These are phyloP conservation scores for Suillus variegatus DNA, from an alignment of 768 basidiomycete genomes.

Conservation along the genomic window DNA sequence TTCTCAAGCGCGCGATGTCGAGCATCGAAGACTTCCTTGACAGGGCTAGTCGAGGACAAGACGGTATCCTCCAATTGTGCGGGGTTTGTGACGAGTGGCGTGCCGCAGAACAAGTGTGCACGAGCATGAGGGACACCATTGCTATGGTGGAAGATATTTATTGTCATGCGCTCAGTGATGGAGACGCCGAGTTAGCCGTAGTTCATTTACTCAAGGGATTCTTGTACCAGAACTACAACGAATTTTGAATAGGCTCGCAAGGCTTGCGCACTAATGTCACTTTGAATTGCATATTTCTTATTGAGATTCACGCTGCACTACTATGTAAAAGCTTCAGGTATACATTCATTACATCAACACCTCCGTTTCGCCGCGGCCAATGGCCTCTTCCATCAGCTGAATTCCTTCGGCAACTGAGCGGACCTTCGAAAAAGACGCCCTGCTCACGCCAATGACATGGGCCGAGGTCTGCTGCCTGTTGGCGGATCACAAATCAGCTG, in stretches of 20 bases:
- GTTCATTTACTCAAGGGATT: neutral
- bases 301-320: too few relatives aligned
- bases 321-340: too few relatives aligned
- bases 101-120: neutral
- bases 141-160: neutral
- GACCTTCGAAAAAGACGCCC: too few relatives aligned
- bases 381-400: too few relatives aligned
- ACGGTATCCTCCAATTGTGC: neutral
- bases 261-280: too few relatives aligned
- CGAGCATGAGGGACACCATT: neutral
- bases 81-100: neutral
- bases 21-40: neutral
- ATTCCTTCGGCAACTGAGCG: too few relatives aligned
- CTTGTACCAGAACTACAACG: neutral
- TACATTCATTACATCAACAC: too few relatives aligned
- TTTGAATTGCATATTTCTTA: too few relatives aligned
- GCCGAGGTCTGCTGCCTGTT: too few relatives aligned
- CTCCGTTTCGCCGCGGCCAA: too few relatives aligned
- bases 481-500: too few relatives aligned
- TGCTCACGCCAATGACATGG: too few relatives aligned
- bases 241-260: neutral
- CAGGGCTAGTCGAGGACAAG: neutral
- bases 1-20: neutral
- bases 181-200: neutral
- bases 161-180: neutral